Evolutionary conservation across 106 monocot species (phyloP).

Genomic region (Allium sativum): DNA sequence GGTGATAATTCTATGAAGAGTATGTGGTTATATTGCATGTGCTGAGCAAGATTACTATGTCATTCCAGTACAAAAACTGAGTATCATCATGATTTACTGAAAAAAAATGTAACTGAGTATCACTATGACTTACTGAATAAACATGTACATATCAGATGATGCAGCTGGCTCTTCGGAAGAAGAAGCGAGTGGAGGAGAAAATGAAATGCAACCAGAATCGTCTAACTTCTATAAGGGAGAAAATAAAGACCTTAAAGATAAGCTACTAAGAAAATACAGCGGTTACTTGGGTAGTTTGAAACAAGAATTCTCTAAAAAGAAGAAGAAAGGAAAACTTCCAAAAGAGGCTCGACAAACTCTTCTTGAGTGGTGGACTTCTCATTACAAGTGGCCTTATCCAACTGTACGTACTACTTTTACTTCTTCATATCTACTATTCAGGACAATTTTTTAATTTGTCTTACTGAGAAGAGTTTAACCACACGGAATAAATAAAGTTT

Average conservation of each 20-base stretch:
- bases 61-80: too few relatives aligned
- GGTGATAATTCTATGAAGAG: too few relatives aligned
- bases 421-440: neutral
- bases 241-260: constrained; percentile 59
- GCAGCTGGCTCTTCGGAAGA: constrained; percentile 14
- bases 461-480: neutral
- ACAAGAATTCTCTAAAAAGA: constrained; percentile 65
- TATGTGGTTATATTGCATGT: too few relatives aligned
- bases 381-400: constrained; percentile 85
- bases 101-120: too few relatives aligned
- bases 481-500: too few relatives aligned
- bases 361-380: constrained; percentile 75
- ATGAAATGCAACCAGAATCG: neutral
- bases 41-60: too few relatives aligned
- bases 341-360: constrained; percentile 80
- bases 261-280: constrained; percentile 65
- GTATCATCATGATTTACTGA: too few relatives aligned
- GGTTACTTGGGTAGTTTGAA: constrained; percentile 68
- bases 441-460: neutral
- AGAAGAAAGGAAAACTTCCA: constrained; percentile 83
- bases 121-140: too few relatives aligned
- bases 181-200: constrained; percentile 10
- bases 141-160: constrained; percentile 7
- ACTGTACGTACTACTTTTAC: constrained; percentile 28
- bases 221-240: constrained; percentile 16